These are phyloP conservation scores for Andrographis paniculata DNA, from an alignment of 305 asterid genomes.

Conservation along the genomic window DNA sequence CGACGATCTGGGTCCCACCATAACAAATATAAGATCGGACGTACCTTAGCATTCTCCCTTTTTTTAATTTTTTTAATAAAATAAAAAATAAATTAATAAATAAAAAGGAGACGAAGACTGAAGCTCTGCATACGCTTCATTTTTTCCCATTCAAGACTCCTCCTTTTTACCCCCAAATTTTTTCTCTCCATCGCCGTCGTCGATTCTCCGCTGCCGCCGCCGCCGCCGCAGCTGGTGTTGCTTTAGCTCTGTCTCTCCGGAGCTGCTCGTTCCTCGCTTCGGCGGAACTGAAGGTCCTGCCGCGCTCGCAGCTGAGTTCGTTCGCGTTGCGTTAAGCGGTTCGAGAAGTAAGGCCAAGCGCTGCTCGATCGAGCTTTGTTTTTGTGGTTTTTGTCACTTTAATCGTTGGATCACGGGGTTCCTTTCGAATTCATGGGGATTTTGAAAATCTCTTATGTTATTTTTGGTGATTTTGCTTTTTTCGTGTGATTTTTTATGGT, in stretches of 20 bases:
- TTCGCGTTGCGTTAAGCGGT: constrained; percentile 8
- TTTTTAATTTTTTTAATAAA: too few relatives aligned
- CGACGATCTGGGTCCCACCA: too few relatives aligned
- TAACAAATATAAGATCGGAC: too few relatives aligned
- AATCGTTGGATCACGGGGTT: constrained; percentile 18
- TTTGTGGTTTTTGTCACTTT: constrained; percentile 5
- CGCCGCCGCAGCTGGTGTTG: too few relatives aligned
- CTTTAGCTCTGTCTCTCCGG: not conserved
- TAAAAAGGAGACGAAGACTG: constrained; percentile 20
- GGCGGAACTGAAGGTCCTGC: constrained; percentile 7
- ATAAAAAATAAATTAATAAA: too few relatives aligned
- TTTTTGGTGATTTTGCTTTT: constrained; percentile 7
- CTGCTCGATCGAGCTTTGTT: constrained; percentile 26
- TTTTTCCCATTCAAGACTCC: not conserved
- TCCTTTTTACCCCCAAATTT: not conserved
- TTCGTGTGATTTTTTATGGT: constrained; percentile 6
- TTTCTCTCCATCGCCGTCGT: constrained; percentile 15
- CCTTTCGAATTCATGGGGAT: constrained; percentile 1
- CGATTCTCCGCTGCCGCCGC: constrained; percentile 7
- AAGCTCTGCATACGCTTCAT: not conserved
- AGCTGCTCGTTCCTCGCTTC: constrained; percentile 11
- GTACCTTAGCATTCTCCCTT: too few relatives aligned
- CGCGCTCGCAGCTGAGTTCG: constrained; percentile 18
- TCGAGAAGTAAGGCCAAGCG: constrained; percentile 15
- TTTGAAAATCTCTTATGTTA: not conserved